Conservation (phyloP, 352 stramenopile genomes). For the Stramenopiles sp. region DNA sequence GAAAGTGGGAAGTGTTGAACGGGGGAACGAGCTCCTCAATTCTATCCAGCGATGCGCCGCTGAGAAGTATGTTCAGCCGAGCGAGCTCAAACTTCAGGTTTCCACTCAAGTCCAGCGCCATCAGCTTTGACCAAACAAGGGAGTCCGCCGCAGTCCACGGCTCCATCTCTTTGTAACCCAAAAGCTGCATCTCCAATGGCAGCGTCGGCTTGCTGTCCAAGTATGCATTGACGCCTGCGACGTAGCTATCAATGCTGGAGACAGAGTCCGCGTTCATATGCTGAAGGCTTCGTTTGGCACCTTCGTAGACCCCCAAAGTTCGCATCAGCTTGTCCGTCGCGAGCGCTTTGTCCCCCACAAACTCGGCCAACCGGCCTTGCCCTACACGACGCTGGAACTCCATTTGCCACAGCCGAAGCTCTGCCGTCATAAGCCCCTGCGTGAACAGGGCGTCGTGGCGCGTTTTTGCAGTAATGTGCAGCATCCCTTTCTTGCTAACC, state of each 20-base stretch:
- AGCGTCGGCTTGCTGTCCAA: neutral
- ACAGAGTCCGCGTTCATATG: neutral
- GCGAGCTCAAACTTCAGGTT: conserved; percentile 18
- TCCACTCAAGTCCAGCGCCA: conserved; percentile 18
- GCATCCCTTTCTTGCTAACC: neutral
- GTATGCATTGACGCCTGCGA: conserved; percentile 18
- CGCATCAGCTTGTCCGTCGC: conserved; percentile 15
- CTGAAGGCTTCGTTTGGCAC: neutral
- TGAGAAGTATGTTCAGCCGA: conserved; percentile 13
- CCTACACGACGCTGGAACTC: conserved; percentile 20
- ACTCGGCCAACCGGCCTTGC: conserved; percentile 9
- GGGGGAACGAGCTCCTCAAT: conserved; percentile 18
- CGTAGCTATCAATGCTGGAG: conserved; percentile 15
- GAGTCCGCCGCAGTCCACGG: conserved; percentile 16
- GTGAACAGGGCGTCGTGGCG: conserved; percentile 11
- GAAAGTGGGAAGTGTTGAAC: conserved; percentile 17
- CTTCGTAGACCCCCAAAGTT: conserved; percentile 12
- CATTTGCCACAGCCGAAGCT: conserved; percentile 19
- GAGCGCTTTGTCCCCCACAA: conserved; percentile 15
- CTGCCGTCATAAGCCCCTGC: conserved; percentile 15
- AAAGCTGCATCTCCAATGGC: conserved; percentile 17
- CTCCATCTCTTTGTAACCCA: conserved; percentile 9
- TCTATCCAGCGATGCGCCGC: neutral
- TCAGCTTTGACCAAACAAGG: conserved; percentile 19
- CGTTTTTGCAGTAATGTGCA: conserved; percentile 12